Percentiles rank a stretch among this genome's conserved stretches.
phyloP scores from a whole-genome alignment of 225 moss, liverwort and hornwort genomes.

The Pseudoscleropodium purum region DNA sequence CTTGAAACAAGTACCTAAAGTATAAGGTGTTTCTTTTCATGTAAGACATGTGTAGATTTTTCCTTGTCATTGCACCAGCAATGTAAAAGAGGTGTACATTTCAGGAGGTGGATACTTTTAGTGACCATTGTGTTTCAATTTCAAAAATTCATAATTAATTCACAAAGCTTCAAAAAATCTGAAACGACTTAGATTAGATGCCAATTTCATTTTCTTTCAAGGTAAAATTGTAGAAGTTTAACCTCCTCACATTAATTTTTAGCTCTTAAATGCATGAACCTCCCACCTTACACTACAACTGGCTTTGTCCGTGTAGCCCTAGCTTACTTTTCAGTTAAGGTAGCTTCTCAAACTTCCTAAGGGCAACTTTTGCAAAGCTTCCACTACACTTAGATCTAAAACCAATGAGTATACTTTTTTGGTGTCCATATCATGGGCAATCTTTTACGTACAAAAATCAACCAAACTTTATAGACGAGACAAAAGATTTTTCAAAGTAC shows the following conservation, averaged over 20 bases:
- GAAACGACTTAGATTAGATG: accelerated
- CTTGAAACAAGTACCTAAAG: neutral
- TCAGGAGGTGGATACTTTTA: accelerated
- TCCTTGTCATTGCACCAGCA: accelerated
- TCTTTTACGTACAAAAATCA: neutral
- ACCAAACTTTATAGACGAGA: neutral
- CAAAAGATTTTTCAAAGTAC: neutral
- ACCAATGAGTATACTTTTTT: neutral
- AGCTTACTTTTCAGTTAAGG: neutral
- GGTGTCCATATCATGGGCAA: neutral
- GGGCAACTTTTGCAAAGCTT: accelerated
- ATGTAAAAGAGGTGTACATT: too few relatives aligned
- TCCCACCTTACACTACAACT: neutral
- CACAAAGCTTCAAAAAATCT: neutral
- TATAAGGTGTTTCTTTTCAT: neutral
- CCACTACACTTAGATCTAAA: accelerated
- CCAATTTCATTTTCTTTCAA: neutral
- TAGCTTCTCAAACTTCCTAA: neutral
- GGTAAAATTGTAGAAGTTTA: neutral
- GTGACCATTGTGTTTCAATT: neutral
- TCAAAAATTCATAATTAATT: neutral
- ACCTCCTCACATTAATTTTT: accelerated
- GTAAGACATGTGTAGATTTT: neutral
- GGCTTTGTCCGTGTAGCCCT: accelerated
- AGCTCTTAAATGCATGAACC: neutral